Evolutionary conservation across 352 stramenopile species (phyloP).

Genomic region (Phytopythium chamaehyphon): DNA sequence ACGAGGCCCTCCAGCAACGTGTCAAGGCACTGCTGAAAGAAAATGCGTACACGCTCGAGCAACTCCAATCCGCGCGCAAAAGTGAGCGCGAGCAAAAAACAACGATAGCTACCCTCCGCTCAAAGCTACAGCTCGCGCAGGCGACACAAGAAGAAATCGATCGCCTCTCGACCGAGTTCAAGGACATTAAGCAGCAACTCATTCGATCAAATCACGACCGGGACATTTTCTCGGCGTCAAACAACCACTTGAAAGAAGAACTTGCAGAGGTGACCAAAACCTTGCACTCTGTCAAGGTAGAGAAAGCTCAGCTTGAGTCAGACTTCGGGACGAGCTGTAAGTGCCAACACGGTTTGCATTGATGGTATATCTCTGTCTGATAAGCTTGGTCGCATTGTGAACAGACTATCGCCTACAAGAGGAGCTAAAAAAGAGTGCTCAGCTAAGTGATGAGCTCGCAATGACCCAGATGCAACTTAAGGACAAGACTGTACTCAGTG

Average conservation of each 20-base stretch:
- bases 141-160: conserved; percentile 67
- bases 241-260: conserved; percentile 76
- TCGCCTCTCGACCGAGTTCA: conserved; percentile 45
- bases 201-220: conserved; percentile 66
- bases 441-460: conserved; percentile 40
- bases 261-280: conserved; percentile 59
- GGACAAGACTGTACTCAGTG: conserved; percentile 41
- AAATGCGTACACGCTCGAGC: conserved; percentile 73
- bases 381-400: too few species aligned
- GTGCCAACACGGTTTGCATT: conserved; percentile 16
- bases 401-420: conserved; percentile 58
- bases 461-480: conserved; percentile 33
- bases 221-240: conserved; percentile 71
- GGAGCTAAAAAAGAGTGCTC: conserved; percentile 56
- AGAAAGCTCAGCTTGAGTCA: conserved; percentile 69
- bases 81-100: conserved; percentile 74
- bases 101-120: conserved; percentile 48
- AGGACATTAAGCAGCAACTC: conserved; percentile 65
- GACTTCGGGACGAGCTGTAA: conserved; percentile 63
- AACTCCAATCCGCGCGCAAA: conserved; percentile 63
- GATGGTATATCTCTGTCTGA: neutral
- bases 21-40: conserved; percentile 76
- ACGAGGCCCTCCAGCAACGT: conserved; percentile 69
- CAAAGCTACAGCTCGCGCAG: conserved; percentile 68
- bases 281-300: conserved; percentile 57